phyloP scores from a whole-genome alignment of 495 filamentous ascomycete genomes.

The Talaromyces ruber region DNA sequence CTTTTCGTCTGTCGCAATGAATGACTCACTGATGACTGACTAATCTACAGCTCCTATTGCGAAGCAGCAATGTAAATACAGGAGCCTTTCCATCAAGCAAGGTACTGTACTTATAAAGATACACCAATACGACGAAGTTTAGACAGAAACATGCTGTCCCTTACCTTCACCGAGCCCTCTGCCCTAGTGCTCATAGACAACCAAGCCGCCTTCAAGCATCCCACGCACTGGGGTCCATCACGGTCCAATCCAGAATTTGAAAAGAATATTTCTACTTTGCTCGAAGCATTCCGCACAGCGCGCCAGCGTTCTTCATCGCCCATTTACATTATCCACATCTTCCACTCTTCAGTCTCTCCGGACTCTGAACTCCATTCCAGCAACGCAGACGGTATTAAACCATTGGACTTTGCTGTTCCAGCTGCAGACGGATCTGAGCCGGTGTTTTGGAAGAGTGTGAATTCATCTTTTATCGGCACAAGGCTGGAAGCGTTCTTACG shows the following conservation, averaged over 20 bases:
- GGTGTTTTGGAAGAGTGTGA: conserved; percentile 38
- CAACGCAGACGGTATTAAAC: conserved; percentile 18
- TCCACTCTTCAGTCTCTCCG: conserved; percentile 31
- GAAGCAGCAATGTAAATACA: not conserved
- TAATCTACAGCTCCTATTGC: not conserved
- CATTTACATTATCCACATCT: conserved; percentile 37
- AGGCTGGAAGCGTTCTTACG: conserved; percentile 30
- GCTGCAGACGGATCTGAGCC: conserved; percentile 30
- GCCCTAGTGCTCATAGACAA: conserved; percentile 52
- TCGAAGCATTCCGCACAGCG: conserved; percentile 31
- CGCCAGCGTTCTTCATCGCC: conserved; percentile 8
- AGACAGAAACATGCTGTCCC: not conserved
- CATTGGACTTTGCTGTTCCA: conserved; percentile 30
- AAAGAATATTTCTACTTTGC: conserved; percentile 29
- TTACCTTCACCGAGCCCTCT: conserved; percentile 25
- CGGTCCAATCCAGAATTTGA: conserved; percentile 41
- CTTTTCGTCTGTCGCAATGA: not conserved
- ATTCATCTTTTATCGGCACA: conserved; percentile 41
- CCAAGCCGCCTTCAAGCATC: conserved; percentile 41
- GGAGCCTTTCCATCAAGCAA: not conserved
- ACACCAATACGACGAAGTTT: not conserved
- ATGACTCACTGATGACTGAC: not conserved
- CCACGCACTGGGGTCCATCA: conserved; percentile 29
- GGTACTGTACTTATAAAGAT: not conserved
- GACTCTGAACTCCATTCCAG: conserved; percentile 22